Conservation (phyloP, 352 stramenopile genomes). For the Phytopythium montanum region DNA sequence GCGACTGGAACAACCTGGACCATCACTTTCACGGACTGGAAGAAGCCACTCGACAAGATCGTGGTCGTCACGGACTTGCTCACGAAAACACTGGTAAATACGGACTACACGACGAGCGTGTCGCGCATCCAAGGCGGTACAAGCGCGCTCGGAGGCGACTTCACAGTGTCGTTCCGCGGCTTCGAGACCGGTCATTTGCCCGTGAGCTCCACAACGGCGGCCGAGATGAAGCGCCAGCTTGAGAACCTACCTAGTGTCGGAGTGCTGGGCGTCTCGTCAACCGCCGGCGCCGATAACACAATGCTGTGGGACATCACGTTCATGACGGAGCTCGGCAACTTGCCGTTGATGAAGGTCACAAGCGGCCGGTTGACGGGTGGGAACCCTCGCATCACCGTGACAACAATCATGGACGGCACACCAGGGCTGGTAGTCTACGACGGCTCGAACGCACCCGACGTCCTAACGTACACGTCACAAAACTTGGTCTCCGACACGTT, state of each 20-base stretch:
- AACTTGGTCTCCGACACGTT: slow-evolving; percentile 87
- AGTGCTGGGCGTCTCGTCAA: slow-evolving; percentile 66
- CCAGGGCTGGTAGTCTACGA: slow-evolving; percentile 91
- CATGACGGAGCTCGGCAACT: slow-evolving; percentile 90
- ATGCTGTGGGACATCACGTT: slow-evolving; percentile 92
- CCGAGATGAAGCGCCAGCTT: slow-evolving; percentile 82
- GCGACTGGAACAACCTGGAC: slow-evolving; percentile 59
- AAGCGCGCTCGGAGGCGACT: slow-evolving; percentile 65
- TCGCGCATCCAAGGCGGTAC: slow-evolving; percentile 36
- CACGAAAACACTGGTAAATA: slow-evolving; percentile 41
- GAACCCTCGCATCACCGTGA: slow-evolving; percentile 60
- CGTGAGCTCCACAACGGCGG: slow-evolving; percentile 24
- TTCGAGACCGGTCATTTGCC: slow-evolving; percentile 74
- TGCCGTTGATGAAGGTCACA: slow-evolving; percentile 91
- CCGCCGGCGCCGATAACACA: slow-evolving; percentile 50
- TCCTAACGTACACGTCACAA: slow-evolving; percentile 66
- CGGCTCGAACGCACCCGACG: slow-evolving; percentile 75
- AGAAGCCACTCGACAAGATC: slow-evolving; percentile 44
- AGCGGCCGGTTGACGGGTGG: slow-evolving; percentile 81
- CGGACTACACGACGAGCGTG: slow-evolving; percentile 48
- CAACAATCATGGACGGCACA: slow-evolving; percentile 82
- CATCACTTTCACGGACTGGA: slow-evolving; percentile 55
- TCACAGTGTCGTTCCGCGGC: slow-evolving; percentile 75
- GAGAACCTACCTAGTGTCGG: slow-evolving; percentile 87
- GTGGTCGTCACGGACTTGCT: slow-evolving; percentile 56